Base-by-base conservation (phyloP, 2,329 filamentous ascomycete genomes). In the Chaetomium olivaceum region DNA sequence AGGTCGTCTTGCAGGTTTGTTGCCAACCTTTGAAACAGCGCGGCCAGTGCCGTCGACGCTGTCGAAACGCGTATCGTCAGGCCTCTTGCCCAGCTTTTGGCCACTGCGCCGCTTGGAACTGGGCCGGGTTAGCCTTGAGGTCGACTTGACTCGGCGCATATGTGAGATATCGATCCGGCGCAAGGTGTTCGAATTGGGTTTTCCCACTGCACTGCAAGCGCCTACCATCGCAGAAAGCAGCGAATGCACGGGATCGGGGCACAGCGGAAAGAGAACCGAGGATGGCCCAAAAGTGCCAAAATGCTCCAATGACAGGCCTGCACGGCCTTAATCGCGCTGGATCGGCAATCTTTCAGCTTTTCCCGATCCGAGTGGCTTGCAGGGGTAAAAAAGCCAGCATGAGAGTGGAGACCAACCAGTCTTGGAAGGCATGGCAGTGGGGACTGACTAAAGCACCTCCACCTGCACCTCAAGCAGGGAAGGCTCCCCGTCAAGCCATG, bases 311-410 rank as follows among this genome's bases (percentile, higher is more conserved):
- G 21, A 46, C 46, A 14, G 31, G 4, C 31, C 31, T 33, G 31
- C 31, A 33, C 6, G 31, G 58, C 52, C 46, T 16, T 19, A 54
- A 58, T 43, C 56, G 14, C 25, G 11, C 52, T 58, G 27, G 60
- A 65, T 67, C 60, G 62, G 65, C 58, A 39, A 58, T 33, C 54
- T 48, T 36, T 54, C 62, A 58, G 62, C 62, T 57, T 33, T 33
- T 39, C n/a, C 50, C 54, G 12, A 25, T 36, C 27, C 51, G 29
- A 21, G 31, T 63, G 50, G 29, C 61, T 46, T 27, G 43, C 54
- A 39, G 36, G 56, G 46, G 19, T 25, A 25, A 25, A 25, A 14
- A 25, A 12, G 4, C 21, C 48, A 12, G 19, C 21, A 25, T 52
- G 21, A 21, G 23, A 52, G 23, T 52, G 12, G 50, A 29, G 23